phyloP scores from a whole-genome alignment of 768 basidiomycete genomes.

The Auricularia cornea region DNA sequence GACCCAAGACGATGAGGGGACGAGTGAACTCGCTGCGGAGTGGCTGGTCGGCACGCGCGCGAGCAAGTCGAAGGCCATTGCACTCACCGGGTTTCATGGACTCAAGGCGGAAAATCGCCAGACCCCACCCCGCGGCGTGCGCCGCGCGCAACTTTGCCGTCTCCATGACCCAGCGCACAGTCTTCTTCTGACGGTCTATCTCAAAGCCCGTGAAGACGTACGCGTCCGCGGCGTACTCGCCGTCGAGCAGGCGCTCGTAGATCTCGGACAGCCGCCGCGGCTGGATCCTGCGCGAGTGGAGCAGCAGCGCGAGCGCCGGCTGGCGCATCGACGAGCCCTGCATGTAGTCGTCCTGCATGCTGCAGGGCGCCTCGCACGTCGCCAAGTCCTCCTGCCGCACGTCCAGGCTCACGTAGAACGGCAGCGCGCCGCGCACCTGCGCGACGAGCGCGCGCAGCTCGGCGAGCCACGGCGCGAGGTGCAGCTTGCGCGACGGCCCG shows the following conservation, averaged over 20 bases:
- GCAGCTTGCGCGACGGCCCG: slow-evolving; percentile 10
- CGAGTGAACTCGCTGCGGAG: too few species aligned
- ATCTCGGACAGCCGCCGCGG: background rate
- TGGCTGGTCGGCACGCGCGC: too few species aligned
- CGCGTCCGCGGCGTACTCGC: background rate
- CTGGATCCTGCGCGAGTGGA: background rate
- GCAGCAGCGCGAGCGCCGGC: background rate
- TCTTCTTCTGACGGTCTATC: background rate
- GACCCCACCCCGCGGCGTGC: too few species aligned
- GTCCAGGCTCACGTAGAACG: slow-evolving; percentile 7
- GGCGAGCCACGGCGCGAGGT: slow-evolving; percentile 16
- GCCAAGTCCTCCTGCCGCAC: slow-evolving; percentile 9
- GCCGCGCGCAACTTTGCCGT: too few species aligned
- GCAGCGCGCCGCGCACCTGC: slow-evolving; percentile 12
- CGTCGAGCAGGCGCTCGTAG: background rate
- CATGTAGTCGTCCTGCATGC: slow-evolving; percentile 6
- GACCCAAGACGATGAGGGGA: too few species aligned
- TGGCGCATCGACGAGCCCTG: background rate
- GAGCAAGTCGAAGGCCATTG: too few species aligned
- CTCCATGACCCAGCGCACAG: too few species aligned
- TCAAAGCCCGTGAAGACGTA: background rate
- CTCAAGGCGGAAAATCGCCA: too few species aligned
- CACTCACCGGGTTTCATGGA: too few species aligned
- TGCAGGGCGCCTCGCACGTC: slow-evolving; percentile 9
- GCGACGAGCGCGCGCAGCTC: slow-evolving; percentile 19